Base-by-base conservation (phyloP, 148 eudicot species). In the Heliosperma pusillum region DNA sequence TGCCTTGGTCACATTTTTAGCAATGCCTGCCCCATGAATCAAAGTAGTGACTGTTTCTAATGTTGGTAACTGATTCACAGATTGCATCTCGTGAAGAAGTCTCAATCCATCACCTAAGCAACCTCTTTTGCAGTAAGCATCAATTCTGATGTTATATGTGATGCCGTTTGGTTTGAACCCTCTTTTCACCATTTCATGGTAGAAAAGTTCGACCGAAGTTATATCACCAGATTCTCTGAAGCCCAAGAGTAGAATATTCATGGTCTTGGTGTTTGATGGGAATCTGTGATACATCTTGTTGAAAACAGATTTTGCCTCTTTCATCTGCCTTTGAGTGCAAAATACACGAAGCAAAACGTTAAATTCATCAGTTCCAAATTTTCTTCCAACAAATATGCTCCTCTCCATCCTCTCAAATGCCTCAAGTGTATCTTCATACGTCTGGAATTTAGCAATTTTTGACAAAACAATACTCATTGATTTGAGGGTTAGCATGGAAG, bases 1-100 rank as follows among this genome's bases (percentile, higher is more conserved):
- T 26, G 97, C 97, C 71, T 81, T 82, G 5, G 72, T 45, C 69
- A 73, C 30, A 66, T 94, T 91, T 72, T 86, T 88, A 73, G 87
- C 89, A 79, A 94, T 72, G 70, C 98, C 98, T 55, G 98, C 97
- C 24, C 97, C 97, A 40, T 91, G 98, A 79, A 94, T 88, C 81
- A 94, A 79, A 33, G 93, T 94, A 20, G 98, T 88, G 26, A 91
- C 81, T 40, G 90, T 93, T 81, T 89, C 85, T 73, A 94, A 62
- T 13, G 93, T 82, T 4, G 93, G 93, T 25, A 58, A 74, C 79
- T 79, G 85, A 64, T 83, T 84, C n/a, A 1, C 59, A 50, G 56
- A 24, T 78, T 91, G 92, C 98, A 94, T 94, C 57, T 90, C 97
- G 67, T 86, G 84, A 62, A 87, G 74, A 68, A 94, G 89, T 77